phyloP scores from a whole-genome alignment of 2,329 filamentous ascomycete species.

The Fusarium incarnatum region DNA sequence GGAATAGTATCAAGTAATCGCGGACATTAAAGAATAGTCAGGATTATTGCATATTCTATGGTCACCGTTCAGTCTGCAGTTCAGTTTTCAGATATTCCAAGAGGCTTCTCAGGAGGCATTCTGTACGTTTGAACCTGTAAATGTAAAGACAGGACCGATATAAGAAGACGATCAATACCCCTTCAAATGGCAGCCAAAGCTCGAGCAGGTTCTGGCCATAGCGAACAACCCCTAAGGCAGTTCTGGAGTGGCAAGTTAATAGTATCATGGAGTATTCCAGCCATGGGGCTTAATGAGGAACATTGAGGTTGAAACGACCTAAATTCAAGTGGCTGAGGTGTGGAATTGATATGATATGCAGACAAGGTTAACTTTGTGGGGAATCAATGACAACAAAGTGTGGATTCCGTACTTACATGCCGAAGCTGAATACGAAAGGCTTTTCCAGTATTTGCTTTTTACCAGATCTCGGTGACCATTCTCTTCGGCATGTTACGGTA shows the following conservation, averaged over 20 bases:
- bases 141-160: no score
- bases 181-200: background rate
- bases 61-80: background rate
- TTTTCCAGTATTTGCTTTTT: constrained; percentile 18
- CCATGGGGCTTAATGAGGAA: background rate
- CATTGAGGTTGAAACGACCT: background rate
- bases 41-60: background rate
- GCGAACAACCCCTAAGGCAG: no score
- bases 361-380: constrained; percentile 11
- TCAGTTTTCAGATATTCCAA: background rate
- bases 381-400: constrained; percentile 7
- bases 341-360: constrained; percentile 28
- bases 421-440: constrained; percentile 10
- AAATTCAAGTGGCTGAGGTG: background rate
- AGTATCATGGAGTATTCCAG: no score
- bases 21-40: no score
- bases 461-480: background rate
- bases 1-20: background rate
- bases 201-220: background rate
- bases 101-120: background rate
- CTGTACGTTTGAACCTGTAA: no score
- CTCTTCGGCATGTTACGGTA: background rate
- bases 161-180: background rate
- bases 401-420: constrained; percentile 16
- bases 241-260: no score